Evolutionary conservation across 1,284 basidiomycete species (phyloP).

Genomic region (Taiwanofungus camphoratus): DNA sequence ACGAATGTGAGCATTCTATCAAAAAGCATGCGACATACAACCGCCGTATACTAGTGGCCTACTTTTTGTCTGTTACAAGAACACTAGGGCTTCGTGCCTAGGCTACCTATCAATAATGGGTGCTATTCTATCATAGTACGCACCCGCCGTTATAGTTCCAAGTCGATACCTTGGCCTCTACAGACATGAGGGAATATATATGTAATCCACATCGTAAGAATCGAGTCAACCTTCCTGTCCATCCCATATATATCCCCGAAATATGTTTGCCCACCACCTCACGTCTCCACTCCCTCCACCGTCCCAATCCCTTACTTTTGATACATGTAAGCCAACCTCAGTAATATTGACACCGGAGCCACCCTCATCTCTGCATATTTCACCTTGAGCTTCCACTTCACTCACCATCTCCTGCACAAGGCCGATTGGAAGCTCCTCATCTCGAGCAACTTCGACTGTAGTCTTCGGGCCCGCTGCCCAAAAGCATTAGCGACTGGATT

Average conservation of each 20-base stretch:
- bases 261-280: conserved; percentile 66
- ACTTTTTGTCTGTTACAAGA: too few species aligned
- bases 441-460: conserved; percentile 59
- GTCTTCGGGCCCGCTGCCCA: conserved; percentile 35
- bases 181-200: not conserved
- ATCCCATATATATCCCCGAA: conserved; percentile 64
- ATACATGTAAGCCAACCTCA: conserved; percentile 13
- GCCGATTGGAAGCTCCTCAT: conserved; percentile 66
- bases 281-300: conserved; percentile 44
- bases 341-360: conserved; percentile 34
- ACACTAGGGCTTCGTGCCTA: too few species aligned
- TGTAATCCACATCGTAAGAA: not conserved
- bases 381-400: conserved; percentile 60
- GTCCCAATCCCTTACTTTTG: conserved; percentile 27
- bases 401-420: conserved; percentile 72
- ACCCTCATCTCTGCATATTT: conserved; percentile 72
- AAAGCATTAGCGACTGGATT: not conserved
- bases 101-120: too few species aligned
- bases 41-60: too few species aligned
- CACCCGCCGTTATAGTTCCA: too few species aligned
- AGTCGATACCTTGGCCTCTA: too few species aligned
- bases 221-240: conserved; percentile 35
- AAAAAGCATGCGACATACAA: too few species aligned
- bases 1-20: not conserved
- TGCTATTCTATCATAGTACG: too few species aligned